phyloP scores from a whole-genome alignment of 2,329 filamentous ascomycete genomes.

The Ophiostoma sp. region DNA sequence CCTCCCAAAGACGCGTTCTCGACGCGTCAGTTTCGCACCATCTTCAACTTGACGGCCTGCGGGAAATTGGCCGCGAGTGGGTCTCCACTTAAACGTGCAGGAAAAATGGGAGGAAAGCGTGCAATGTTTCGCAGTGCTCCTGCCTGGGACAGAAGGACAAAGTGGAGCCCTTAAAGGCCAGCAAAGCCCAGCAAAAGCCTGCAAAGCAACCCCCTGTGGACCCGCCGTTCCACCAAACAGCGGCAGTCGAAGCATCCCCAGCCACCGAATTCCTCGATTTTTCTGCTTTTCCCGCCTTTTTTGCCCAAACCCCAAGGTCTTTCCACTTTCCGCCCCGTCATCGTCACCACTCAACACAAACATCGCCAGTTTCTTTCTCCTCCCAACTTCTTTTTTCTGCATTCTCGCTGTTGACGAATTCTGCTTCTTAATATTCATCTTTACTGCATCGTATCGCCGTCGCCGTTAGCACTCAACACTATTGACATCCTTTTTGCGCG shows the following conservation, averaged over 20 bases:
- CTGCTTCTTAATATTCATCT: constrained; percentile 11
- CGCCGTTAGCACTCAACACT: background rate
- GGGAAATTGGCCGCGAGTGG: constrained; percentile 10
- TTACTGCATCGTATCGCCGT: background rate
- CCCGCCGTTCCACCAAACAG: constrained; percentile 14
- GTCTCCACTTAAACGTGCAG: constrained; percentile 26
- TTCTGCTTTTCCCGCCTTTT: constrained; percentile 11
- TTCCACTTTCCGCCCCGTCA: constrained; percentile 5
- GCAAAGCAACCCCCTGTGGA: background rate
- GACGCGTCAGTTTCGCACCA: constrained; percentile 29
- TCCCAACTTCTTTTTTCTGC: constrained; percentile 1
- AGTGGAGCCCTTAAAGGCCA: background rate
- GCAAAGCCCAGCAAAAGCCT: background rate
- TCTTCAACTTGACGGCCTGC: background rate
- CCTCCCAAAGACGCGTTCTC: constrained; percentile 21
- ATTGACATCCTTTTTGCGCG: background rate
- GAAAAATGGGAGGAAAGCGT: background rate
- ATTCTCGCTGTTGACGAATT: background rate
- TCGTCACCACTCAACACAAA: constrained; percentile 11
- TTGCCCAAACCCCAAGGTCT: background rate
- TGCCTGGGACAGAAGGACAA: constrained; percentile 3
- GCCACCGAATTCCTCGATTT: constrained; percentile 25
- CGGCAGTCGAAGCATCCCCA: constrained; percentile 23
- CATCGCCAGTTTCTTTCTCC: constrained; percentile 6
- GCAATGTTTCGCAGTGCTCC: background rate